Base-by-base conservation (phyloP, 2,329 filamentous ascomycete genomes). In the Neonectria neomacrospora region DNA sequence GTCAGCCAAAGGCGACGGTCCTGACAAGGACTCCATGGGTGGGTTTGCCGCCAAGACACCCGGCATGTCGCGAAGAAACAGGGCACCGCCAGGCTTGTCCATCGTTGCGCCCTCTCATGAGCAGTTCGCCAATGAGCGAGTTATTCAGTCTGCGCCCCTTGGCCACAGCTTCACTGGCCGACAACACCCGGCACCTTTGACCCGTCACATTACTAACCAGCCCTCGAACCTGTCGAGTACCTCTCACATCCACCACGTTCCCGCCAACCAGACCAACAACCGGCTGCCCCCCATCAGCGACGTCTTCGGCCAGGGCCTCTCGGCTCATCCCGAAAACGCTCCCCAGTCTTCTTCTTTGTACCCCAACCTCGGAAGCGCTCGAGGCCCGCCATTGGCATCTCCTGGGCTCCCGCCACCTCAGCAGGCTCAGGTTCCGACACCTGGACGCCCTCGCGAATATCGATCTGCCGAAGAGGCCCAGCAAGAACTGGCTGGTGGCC, bases 401-500 rank as follows among this genome's bases (percentile, higher is more conserved):
- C 94, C 94, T 2, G 87, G 90, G 63, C 92, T 93, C 69, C 88
- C 90, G 28, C 86, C 84, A 56, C 83, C 81, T 72, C 83, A 67
- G 66, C 77, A 78, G 51, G 79, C 82, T 8, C 77, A 78, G 51
- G 79, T 82, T 8, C 86, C 85, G 2, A 83, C 87, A 23, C 86
- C 86, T 9, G 84, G 85, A 1, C 88, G 95, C 63, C 84, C 90
- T 11, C 88, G 95, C 61, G 96, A 98, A 75, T 98, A 97, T 80
- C 92, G 94, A 73, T 97, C 95, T 3, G 96, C 96, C 12, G 96
- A 99, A 77, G 96, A 99, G 76, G 96, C 93, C 3, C 94, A 98
- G 64, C 92, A 93, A 61, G 93, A 96, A 67, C 80, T 99, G 66
- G 90, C 94, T 5, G 94, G 93, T 54, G 96, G 96, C n/a, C 89